Percentiles rank a stretch among this genome's conserved stretches.
Evolutionary conservation across 108 stramenopile species (phyloP).

Genomic region (Skeletonema grethae): DNA sequence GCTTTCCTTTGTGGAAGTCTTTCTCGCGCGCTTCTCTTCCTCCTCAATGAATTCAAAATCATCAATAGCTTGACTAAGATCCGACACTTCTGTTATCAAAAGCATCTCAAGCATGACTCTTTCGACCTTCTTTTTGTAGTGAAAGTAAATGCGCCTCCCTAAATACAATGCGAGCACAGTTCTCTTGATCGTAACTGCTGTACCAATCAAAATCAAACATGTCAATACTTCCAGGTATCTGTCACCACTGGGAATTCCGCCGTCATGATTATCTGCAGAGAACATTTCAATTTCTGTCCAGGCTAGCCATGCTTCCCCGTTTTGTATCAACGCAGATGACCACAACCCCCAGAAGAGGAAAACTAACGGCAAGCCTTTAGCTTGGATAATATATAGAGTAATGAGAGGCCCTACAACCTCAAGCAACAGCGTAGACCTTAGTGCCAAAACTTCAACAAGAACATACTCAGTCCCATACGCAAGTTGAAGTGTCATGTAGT

Average conservation of each 20-base stretch:
- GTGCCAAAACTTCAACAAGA: conserved; percentile 53
- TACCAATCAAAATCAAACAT: conserved; percentile 64
- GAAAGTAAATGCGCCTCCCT: conserved; percentile 28
- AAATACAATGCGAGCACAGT: conserved; percentile 64
- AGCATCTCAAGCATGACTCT: conserved; percentile 54
- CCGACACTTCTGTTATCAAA: conserved; percentile 66
- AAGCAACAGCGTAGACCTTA: conserved; percentile 46
- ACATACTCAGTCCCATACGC: conserved; percentile 58
- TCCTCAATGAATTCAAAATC: conserved; percentile 29
- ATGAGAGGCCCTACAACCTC: conserved; percentile 67
- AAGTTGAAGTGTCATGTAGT: conserved; percentile 59
- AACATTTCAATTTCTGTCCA: conserved; percentile 66
- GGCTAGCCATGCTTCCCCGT: conserved; percentile 60
- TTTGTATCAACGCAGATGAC: conserved; percentile 66
- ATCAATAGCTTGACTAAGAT: conserved; percentile 52
- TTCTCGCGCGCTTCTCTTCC: neutral
- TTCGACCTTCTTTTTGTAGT: conserved; percentile 48
- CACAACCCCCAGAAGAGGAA: conserved; percentile 59
- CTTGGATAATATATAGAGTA: conserved; percentile 70
- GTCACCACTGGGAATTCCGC: conserved; percentile 54
- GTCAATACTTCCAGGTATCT: conserved; percentile 62
- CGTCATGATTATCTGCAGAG: conserved; percentile 44
- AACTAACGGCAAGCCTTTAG: conserved; percentile 82
- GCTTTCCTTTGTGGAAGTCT: conserved; percentile 8
- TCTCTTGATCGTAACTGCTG: conserved; percentile 63